Evolutionary conservation across 2,329 filamentous ascomycete genomes (phyloP).

Genomic region (Chrysoporthe deuterocubensis): DNA sequence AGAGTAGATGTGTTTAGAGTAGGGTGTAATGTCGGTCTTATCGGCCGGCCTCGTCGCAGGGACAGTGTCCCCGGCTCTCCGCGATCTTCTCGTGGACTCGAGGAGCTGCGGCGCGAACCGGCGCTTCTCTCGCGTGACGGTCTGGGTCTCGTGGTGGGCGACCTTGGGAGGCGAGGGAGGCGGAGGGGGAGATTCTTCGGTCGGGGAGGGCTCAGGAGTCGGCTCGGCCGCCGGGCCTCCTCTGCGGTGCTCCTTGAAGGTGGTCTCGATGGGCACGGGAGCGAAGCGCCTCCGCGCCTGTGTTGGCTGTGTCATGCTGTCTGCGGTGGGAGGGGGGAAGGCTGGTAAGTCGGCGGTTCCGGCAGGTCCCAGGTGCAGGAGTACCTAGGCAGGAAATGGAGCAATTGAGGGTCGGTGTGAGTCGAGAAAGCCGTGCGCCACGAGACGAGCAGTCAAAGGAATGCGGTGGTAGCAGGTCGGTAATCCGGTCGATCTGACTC

Average conservation of each 20-base stretch:
- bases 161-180: constrained; percentile 33
- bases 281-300: constrained; percentile 63
- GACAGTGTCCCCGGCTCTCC: constrained; percentile 66
- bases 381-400: no score
- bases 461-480: neutral
- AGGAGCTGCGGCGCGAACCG: constrained; percentile 79
- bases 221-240: constrained; percentile 48
- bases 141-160: constrained; percentile 26
- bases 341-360: neutral
- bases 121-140: constrained; percentile 41
- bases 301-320: constrained; percentile 43
- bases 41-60: constrained; percentile 67
- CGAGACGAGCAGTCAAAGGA: neutral
- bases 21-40: constrained; percentile 73
- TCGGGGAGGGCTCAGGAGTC: constrained; percentile 62
- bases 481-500: neutral
- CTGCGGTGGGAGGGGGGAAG: neutral
- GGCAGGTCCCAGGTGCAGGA: neutral
- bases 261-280: constrained; percentile 75
- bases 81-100: constrained; percentile 75
- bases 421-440: constrained; percentile 8
- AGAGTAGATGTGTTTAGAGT: constrained; percentile 65
- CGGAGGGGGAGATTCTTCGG: constrained; percentile 45
- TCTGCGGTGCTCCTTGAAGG: constrained; percentile 62
- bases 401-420: neutral